Evolutionary conservation across 352 stramenopile genomes (phyloP), one percentile per base, ranked within the genome.

Genomic region (Globisporangium cylindrosporum): DNA sequence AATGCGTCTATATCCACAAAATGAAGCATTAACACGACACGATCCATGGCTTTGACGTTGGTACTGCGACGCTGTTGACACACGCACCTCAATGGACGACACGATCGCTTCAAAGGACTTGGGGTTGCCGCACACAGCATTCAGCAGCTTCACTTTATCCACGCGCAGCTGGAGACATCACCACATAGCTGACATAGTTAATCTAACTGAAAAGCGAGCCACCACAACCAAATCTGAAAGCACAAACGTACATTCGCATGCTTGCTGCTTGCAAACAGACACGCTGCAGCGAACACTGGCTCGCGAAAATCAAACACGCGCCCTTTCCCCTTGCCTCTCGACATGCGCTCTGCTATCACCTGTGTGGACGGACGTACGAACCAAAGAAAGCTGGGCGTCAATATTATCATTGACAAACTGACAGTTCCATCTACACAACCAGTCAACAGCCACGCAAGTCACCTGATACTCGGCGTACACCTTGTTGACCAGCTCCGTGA

Each of bases 101-200:
- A 93, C 80, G 57, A 93, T 87, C 0, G 81, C 73, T 24, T 90
- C 81, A 29, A 93, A 93, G 12, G 73, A 71, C 43, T 79, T 86
- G 24, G 77, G 72, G 64, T 86, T 89, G 9, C 79, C 85, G 46
- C 81, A 90, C 29, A 90, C 79, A 18, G 78, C 76, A 27, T 82
- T 75, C 9, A 91, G 51, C n/a, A 93, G 64, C 59, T 77, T 88
- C 15, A 66, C 68, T 51, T 81, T 82, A 55, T 91, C 82, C 34
- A 93, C 72, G 51, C 81, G 79, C 56, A 91, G 74, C 77, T 91
- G 29, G 6, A 14, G 14, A 24, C 7, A 59, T 12, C 27, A 59
- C 9, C 25, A 22, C 61, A 69, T 5, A 49, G 8, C 3, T 59
- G 1, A n/a, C 6, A 57, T 9, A 12, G 79, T 14, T 24, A 38